Percentiles rank a stretch among this genome's conserved stretches.
Conservation (phyloP, 805 yeast genomes). For the Hanseniaspora nectarophila region DNA sequence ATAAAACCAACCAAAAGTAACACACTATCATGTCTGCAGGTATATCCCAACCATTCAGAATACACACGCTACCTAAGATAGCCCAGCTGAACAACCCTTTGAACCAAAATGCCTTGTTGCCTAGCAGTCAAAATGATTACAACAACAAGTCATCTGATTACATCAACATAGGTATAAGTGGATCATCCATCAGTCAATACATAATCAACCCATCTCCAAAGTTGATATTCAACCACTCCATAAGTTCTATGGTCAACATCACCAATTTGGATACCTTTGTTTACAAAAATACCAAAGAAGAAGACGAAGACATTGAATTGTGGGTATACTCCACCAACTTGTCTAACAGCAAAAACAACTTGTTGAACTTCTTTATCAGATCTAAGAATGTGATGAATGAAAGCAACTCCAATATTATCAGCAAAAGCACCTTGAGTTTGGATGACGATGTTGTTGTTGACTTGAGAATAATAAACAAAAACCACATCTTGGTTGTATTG, state of each 20-base stretch:
- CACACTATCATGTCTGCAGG: slow-evolving; percentile 16
- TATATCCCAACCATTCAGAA: slow-evolving; percentile 28
- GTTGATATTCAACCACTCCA: slow-evolving; percentile 25
- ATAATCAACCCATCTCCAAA: slow-evolving; percentile 30
- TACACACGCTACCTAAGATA: slow-evolving; percentile 27
- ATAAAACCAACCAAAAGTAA: not conserved
- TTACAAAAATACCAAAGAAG: slow-evolving; percentile 13
- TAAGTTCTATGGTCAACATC: slow-evolving; percentile 27
- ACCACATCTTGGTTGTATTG: slow-evolving; percentile 21
- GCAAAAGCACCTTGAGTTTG: slow-evolving; percentile 17
- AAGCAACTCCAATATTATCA: slow-evolving; percentile 16
- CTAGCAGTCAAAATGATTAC: slow-evolving; percentile 22
- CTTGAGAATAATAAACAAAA: slow-evolving; percentile 19
- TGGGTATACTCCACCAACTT: slow-evolving; percentile 22
- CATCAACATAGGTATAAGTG: slow-evolving; percentile 28
- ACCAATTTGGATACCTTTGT: slow-evolving; percentile 26
- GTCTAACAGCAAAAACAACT: slow-evolving; percentile 19
- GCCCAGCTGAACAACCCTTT: slow-evolving; percentile 23
- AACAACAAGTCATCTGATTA: slow-evolving; percentile 21
- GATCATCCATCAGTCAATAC: slow-evolving; percentile 28
- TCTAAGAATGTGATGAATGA: slow-evolving; percentile 14
- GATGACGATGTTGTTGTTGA: slow-evolving; percentile 19
- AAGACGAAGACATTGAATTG: slow-evolving; percentile 17
- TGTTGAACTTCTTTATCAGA: slow-evolving; percentile 19
- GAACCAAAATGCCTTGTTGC: slow-evolving; percentile 21